Percentiles rank a stretch among this genome's conserved stretches.
These are phyloP conservation scores for Myrica gale DNA, from an alignment of 306 rosid species.

Conservation along the genomic window DNA sequence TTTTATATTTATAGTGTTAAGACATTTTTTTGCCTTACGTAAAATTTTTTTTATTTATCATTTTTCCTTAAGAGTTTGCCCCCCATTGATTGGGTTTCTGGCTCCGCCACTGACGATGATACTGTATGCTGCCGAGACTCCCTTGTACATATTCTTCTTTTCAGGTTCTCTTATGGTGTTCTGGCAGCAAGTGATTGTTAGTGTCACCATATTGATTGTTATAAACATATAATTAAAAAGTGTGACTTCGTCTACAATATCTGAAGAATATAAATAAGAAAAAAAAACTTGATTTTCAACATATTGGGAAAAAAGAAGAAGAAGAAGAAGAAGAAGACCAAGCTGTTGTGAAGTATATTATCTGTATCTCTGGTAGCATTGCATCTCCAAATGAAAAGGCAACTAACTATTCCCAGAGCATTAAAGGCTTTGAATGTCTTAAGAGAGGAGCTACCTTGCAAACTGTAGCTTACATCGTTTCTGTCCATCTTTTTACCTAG, in stretches of 20 bases:
- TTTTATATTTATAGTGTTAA: too few species aligned
- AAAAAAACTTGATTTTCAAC: not conserved
- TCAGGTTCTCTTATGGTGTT: constrained; percentile 68
- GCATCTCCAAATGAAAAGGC: constrained; percentile 86
- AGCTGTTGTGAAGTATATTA: constrained; percentile 6
- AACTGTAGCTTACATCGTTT: constrained; percentile 45
- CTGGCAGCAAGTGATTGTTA: constrained; percentile 34
- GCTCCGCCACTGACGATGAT: too few species aligned
- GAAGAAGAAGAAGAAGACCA: not conserved
- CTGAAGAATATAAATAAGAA: too few species aligned
- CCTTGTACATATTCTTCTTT: constrained; percentile 63
- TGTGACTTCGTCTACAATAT: too few species aligned
- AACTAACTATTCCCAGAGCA: constrained; percentile 63
- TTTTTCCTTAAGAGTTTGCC: too few species aligned
- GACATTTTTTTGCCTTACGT: too few species aligned
- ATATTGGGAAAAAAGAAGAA: not conserved
- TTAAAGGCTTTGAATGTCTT: constrained; percentile 62
- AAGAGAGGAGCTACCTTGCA: constrained; percentile 56
- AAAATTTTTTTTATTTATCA: too few species aligned
- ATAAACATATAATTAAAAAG: not conserved
- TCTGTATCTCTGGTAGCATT: constrained; percentile 85
- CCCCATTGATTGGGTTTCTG: too few species aligned
- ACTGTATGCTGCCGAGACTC: constrained; percentile 65
- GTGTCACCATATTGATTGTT: constrained; percentile 4
- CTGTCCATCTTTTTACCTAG: constrained; percentile 67